These are phyloP conservation scores for Typha latifolia DNA, from an alignment of 176 grass and related monocot genomes.

Conservation along the genomic window DNA sequence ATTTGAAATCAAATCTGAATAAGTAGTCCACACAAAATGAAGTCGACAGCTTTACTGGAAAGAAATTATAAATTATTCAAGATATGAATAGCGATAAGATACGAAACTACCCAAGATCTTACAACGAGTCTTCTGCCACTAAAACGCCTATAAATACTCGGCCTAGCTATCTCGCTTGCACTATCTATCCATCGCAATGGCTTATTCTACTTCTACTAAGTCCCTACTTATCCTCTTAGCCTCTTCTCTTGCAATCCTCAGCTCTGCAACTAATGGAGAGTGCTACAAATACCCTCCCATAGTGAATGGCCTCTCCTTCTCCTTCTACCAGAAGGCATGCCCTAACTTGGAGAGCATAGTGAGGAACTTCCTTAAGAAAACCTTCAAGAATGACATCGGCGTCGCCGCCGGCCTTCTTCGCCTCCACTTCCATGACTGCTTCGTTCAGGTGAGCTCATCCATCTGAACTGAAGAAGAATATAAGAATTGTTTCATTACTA, in stretches of 20 bases:
- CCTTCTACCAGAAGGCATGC: slow-evolving; percentile 44
- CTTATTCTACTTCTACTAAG: not conserved
- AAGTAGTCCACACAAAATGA: too few species aligned
- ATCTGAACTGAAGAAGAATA: too few species aligned
- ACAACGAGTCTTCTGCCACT: too few species aligned
- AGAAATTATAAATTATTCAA: too few species aligned
- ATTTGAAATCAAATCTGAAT: too few species aligned
- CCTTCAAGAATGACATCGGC: slow-evolving; percentile 28
- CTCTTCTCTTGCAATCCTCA: not conserved
- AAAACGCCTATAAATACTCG: too few species aligned
- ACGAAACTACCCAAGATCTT: too few species aligned
- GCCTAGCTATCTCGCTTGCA: too few species aligned
- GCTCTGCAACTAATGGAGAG: not conserved
- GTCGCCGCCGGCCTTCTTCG: slow-evolving; percentile 58
- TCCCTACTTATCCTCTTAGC: not conserved
- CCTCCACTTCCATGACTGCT: slow-evolving; percentile 82
- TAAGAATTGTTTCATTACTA: too few species aligned
- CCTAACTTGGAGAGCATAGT: slow-evolving; percentile 37
- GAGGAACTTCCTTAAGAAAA: not conserved
- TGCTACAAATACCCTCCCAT: slow-evolving; percentile 33
- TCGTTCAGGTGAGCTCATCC: slow-evolving; percentile 37
- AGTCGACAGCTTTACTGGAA: too few species aligned
- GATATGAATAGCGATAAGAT: too few species aligned
- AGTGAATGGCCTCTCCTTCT: slow-evolving; percentile 35
- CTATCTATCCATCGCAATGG: too few species aligned